Evolutionary conservation across 176 grass and related monocot genomes (phyloP).

Genomic region (Cocos nucifera): DNA sequence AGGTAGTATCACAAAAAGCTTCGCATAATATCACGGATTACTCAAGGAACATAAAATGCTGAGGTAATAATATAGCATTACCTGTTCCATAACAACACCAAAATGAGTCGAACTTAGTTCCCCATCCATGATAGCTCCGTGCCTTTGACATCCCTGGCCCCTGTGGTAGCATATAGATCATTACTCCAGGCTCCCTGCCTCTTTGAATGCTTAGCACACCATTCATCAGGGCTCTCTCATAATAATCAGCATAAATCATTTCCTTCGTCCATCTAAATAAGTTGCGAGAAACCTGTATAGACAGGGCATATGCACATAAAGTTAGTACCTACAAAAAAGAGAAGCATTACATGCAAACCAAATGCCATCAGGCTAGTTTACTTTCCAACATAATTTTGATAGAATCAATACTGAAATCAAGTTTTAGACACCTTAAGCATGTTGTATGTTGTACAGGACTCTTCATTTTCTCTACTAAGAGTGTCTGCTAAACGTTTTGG

Average conservation of each 20-base stretch:
- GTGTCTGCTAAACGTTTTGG: constrained; percentile 60
- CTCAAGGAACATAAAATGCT: too few relatives aligned
- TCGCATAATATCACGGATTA: too few relatives aligned
- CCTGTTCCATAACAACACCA: constrained; percentile 99
- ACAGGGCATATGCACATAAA: not conserved
- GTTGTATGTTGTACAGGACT: constrained; percentile 92
- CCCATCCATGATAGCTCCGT: constrained; percentile 73
- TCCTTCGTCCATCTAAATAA: constrained; percentile 98
- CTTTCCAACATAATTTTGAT: not conserved
- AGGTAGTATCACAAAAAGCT: too few relatives aligned
- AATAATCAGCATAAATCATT: constrained; percentile 61
- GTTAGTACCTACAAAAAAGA: too few relatives aligned
- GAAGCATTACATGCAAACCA: too few relatives aligned
- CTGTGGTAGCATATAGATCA: constrained; percentile 98
- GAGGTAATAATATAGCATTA: constrained; percentile 16
- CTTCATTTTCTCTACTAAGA: constrained; percentile 71
- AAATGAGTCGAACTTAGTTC: constrained; percentile 55
- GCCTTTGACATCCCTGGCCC: constrained; percentile 74
- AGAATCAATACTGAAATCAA: not conserved
- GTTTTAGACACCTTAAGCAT: constrained; percentile 79
- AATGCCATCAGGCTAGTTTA: too few relatives aligned
- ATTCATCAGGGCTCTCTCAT: constrained; percentile 75
- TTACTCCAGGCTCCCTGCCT: constrained; percentile 76
- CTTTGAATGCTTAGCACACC: constrained; percentile 92
- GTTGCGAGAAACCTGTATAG: constrained; percentile 65